Base-by-base conservation (phyloP, 352 stramenopile species). In the Pythium inflatum region DNA sequence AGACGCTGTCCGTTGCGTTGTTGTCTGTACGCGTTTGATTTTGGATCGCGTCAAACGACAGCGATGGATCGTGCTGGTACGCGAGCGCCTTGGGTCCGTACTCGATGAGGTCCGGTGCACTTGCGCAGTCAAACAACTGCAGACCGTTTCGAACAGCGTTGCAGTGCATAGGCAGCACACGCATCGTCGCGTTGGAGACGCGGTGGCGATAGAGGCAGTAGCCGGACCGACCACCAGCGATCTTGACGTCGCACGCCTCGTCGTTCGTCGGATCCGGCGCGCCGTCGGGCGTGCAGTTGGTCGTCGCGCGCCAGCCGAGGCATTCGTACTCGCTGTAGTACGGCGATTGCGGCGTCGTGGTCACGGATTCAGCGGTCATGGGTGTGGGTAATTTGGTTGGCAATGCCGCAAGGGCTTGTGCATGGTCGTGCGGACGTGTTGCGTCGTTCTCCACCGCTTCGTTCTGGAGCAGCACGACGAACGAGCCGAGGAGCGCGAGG, bases 291-390 rank as follows among this genome's bases (percentile, higher is more conserved):
- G 56, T 63, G 62, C 84, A 90, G 46, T 82, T 67, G 5, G 43
- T 41, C n/a, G 80, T 85, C 3, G 70, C 69, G 16, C 70, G 71
- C 82, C 82, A 92, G 11, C 78, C 79, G 1, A 90, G 58, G 45
- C 83, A 92, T 69, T 90, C 41, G 54, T 60, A 70, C 7, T 62
- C 36, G 24, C 16, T 71, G 36, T n/a, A n/a, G n/a, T n/a, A n/a
- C 64, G 46, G 56, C 66, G 45, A 71, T 71, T n/a, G 55, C 31
- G 9, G 55, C 48, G 14, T n/a, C n/a, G n/a, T n/a, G n/a, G n/a
- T n/a, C n/a, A n/a, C n/a, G n/a, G n/a, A n/a, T n/a, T n/a, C n/a
- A n/a, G n/a, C n/a, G n/a, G n/a, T n/a, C n/a, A n/a, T n/a, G n/a
- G n/a, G n/a, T n/a, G n/a, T n/a, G n/a, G n/a, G n/a, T n/a, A n/a